phyloP scores from a whole-genome alignment of 495 filamentous ascomycete genomes.

The Talaromyces thailandensis region DNA sequence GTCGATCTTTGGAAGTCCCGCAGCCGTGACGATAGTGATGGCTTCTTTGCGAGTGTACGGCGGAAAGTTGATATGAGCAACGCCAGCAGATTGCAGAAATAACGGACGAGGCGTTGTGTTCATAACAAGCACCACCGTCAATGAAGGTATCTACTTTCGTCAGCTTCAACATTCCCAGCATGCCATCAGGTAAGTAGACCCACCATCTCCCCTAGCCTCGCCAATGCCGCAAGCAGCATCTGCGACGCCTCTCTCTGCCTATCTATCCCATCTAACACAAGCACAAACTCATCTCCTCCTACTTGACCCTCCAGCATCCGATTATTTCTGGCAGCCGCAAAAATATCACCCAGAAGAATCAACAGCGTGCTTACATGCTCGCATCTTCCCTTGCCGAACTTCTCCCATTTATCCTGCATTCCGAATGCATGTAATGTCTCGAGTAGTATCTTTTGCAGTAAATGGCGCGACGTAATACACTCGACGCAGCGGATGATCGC shows the following conservation, averaged over 20 bases:
- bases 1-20: conserved; percentile 25
- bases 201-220: conserved; percentile 69
- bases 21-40: conserved; percentile 56
- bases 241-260: conserved; percentile 69
- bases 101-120: conserved; percentile 57
- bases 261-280: conserved; percentile 91
- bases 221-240: conserved; percentile 76
- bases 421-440: conserved; percentile 27
- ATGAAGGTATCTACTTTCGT: conserved; percentile 58
- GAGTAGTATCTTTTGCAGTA: conserved; percentile 57
- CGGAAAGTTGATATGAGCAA: conserved; percentile 77
- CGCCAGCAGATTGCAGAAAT: conserved; percentile 60
- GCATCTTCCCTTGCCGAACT: conserved; percentile 48
- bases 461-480: conserved; percentile 83
- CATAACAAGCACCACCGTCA: conserved; percentile 71
- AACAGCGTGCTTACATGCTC: conserved; percentile 69
- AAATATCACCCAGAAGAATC: conserved; percentile 54
- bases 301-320: conserved; percentile 12
- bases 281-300: conserved; percentile 51
- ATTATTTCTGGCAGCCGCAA: conserved; percentile 17
- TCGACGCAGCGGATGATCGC: conserved; percentile 72
- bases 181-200: conserved; percentile 20
- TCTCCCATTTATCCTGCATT: conserved; percentile 27
- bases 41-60: conserved; percentile 75
- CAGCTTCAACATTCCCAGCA: background rate